Base-by-base conservation (phyloP, 768 basidiomycete species). In the Leccinum subtestaceum region DNA sequence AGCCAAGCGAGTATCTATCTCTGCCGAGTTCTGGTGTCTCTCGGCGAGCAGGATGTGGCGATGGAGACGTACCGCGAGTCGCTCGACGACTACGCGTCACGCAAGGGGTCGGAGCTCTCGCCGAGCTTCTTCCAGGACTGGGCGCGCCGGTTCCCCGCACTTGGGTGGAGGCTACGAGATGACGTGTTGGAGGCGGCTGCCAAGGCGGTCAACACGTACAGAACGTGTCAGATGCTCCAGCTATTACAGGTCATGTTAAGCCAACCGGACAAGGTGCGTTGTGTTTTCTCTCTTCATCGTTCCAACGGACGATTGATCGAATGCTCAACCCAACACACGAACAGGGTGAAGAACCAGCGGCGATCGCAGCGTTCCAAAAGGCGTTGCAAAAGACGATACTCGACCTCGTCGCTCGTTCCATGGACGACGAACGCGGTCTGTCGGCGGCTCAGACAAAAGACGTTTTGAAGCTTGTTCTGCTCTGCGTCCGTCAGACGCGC, bases 81-180 rank as follows among this genome's bases (percentile, higher is more conserved):
- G 0, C 72, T 95, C 13, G 67, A 75, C 17, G 91, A 96, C 70
- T 95, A 91, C 66, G 77, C 88, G 59, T 85, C 84, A 6, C 83
- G 91, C 59, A 97, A 96, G 76, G 83, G 85, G 47, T 95, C 93
- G 3, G 77, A 82, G 29, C 79, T 95, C 48, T 87, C 88, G 65
- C 71, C 82, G 5, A 74, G 71, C 49, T 95, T 95, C 77, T 88
- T 98, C 77, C 79, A 84, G 50, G 90, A 93, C 55, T 89, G 90
- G 69, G 77, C 89, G 59, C 80, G 81, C 19, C 85, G 89, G 40
- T 82, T 83, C 72, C 85, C 91, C 0, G 57, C 71, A 4, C 74
- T 79, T 13, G 90, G 83, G 19, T 94, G 93, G 90, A 70, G 63
- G 36, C 71, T 94, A 21, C 83, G 86, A 10, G 70, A 78, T 17